phyloP scores from a whole-genome alignment of 2,329 filamentous ascomycete species.

The Claviceps monticola region DNA sequence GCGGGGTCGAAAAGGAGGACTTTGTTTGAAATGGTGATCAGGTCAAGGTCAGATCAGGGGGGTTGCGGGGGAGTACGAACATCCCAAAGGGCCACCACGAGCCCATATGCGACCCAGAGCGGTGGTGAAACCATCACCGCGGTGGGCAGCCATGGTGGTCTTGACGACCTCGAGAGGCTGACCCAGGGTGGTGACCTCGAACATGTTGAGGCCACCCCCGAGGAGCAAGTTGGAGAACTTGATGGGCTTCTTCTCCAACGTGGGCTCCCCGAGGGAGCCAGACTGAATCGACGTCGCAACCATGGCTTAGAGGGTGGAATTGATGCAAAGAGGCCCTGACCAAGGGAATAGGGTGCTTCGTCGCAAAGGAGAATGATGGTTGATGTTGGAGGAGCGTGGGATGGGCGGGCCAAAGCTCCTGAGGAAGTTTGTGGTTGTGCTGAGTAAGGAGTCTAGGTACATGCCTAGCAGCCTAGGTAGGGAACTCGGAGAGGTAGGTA shows the following conservation, averaged over 20 bases:
- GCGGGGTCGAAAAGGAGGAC: too few relatives aligned
- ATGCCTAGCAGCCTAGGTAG: background rate
- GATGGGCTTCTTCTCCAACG: constrained; percentile 96
- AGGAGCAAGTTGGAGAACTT: constrained; percentile 99
- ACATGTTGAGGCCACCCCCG: constrained; percentile 88
- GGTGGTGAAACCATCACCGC: constrained; percentile 69
- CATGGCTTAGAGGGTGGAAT: constrained; percentile 44
- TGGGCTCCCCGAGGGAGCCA: constrained; percentile 32
- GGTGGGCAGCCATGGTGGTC: constrained; percentile 98
- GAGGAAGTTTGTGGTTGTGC: background rate
- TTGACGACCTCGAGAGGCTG: constrained; percentile 96
- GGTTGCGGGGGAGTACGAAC: constrained; percentile 41
- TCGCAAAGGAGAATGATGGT: constrained; percentile 37
- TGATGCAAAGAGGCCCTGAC: constrained; percentile 69
- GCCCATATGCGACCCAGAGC: constrained; percentile 82
- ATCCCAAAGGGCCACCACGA: constrained; percentile 85
- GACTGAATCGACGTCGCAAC: constrained; percentile 42
- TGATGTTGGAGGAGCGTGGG: constrained; percentile 7
- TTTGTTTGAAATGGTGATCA: background rate
- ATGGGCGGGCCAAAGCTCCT: background rate
- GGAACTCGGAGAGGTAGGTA: too few relatives aligned
- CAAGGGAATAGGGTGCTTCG: constrained; percentile 91
- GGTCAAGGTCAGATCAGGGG: too few relatives aligned
- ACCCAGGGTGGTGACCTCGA: constrained; percentile 58
- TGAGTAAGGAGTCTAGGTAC: constrained; percentile 2